Percentiles rank a stretch among this genome's conserved stretches.
phyloP scores from a whole-genome alignment of 768 basidiomycete species.

The Pleurotus platypus region DNA sequence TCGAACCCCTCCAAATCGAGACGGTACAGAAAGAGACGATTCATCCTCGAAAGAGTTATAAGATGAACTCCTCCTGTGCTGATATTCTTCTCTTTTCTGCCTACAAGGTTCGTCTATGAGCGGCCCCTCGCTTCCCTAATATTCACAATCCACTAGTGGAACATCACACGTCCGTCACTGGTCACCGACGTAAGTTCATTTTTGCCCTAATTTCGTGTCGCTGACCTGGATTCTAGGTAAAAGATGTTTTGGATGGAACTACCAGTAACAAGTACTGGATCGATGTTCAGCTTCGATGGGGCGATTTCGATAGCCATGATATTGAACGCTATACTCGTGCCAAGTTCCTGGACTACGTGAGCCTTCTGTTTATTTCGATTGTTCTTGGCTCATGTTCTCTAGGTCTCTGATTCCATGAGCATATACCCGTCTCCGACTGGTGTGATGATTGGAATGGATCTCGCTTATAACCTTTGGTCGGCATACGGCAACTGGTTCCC shows the following conservation, averaged over 20 bases:
- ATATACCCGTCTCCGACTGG: slow-evolving; percentile 99
- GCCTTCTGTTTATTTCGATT: slow-evolving; percentile 18
- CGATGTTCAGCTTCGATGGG: slow-evolving; percentile 93
- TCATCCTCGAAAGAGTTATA: slow-evolving; percentile 99
- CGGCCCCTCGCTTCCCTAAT: background rate
- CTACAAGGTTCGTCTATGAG: slow-evolving; percentile 53
- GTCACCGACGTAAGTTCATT: slow-evolving; percentile 75
- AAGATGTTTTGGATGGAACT: slow-evolving; percentile 96
- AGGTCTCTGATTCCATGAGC: slow-evolving; percentile 96
- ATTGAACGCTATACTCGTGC: slow-evolving; percentile 98
- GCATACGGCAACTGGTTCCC: slow-evolving; percentile 99
- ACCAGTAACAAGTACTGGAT: slow-evolving; percentile 99
- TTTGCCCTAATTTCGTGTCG: background rate
- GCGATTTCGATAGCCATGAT: slow-evolving; percentile 98
- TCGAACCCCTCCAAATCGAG: slow-evolving; percentile 97
- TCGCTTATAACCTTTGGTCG: slow-evolving; percentile 98
- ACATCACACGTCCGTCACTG: slow-evolving; percentile 92
- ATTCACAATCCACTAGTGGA: slow-evolving; percentile 60
- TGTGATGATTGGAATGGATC: slow-evolving; percentile 97
- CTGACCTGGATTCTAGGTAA: slow-evolving; percentile 47
- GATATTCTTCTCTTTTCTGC: slow-evolving; percentile 97
- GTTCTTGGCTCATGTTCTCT: slow-evolving; percentile 4
- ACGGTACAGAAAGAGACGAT: slow-evolving; percentile 99
- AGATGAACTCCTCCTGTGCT: slow-evolving; percentile 99
- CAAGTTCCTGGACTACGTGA: slow-evolving; percentile 96